Percentiles rank a stretch among this genome's conserved stretches.
Evolutionary conservation across 257 asterid species (phyloP).

Genomic region (Henckelia pumila): DNA sequence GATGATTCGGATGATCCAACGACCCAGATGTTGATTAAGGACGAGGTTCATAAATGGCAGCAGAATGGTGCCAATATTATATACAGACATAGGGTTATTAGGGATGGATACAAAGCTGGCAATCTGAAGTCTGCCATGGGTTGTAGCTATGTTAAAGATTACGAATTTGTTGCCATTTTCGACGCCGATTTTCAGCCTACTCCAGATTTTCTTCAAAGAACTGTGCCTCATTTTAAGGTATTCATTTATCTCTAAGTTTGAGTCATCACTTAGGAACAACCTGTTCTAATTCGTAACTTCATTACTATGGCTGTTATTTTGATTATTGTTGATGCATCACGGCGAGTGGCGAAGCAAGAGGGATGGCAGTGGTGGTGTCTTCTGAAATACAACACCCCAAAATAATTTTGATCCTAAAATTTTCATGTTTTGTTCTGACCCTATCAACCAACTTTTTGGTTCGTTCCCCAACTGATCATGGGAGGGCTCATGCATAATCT

Average conservation of each 20-base stretch:
- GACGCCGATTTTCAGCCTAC: conserved; percentile 59
- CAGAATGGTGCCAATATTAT: conserved; percentile 25
- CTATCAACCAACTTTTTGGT: not conserved
- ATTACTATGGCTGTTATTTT: not conserved
- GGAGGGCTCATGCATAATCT: too few relatives aligned
- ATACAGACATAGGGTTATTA: conserved; percentile 34
- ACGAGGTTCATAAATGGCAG: conserved; percentile 27
- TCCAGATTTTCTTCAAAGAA: conserved; percentile 41
- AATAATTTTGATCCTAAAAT: too few relatives aligned
- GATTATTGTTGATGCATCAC: too few relatives aligned
- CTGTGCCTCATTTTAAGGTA: conserved; percentile 34
- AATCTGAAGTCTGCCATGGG: conserved; percentile 46
- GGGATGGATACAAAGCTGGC: conserved; percentile 61
- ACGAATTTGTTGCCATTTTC: conserved; percentile 55
- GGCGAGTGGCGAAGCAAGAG: too few relatives aligned
- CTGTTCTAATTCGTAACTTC: too few relatives aligned
- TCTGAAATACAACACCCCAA: too few relatives aligned
- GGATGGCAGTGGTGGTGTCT: too few relatives aligned
- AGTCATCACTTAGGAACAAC: not conserved
- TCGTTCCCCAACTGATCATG: not conserved
- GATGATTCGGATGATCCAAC: conserved; percentile 24
- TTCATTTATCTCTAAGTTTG: not conserved
- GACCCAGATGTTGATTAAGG: conserved; percentile 18
- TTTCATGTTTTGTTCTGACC: too few relatives aligned
- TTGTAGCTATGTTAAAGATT: conserved; percentile 43